A percentile compares a stretch with the other conserved stretches of the same genome.
Evolutionary conservation across 1,284 basidiomycete genomes (phyloP).

Genomic region (Ustilago cynodontis): DNA sequence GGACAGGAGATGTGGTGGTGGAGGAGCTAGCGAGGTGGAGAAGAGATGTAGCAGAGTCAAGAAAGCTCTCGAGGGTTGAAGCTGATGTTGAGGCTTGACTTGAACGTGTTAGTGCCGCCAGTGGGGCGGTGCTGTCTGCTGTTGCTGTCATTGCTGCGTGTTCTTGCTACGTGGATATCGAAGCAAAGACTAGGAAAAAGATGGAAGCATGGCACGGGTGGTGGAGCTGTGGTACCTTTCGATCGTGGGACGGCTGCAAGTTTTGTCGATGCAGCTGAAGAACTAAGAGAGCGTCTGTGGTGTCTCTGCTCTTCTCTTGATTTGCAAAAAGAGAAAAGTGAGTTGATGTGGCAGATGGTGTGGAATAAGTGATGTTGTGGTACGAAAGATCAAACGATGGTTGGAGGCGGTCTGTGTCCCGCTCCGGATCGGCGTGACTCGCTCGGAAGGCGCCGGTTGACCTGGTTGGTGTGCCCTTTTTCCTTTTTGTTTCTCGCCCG

Average conservation of each 20-base stretch:
- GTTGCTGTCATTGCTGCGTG: neutral
- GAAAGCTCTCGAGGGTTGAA: constrained; percentile 46
- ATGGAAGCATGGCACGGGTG: constrained; percentile 23
- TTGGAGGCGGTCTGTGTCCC: neutral
- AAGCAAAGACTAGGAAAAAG: neutral
- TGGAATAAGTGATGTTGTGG: constrained; percentile 12
- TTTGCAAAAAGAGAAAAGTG: neutral
- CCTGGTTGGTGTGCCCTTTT: too few relatives aligned
- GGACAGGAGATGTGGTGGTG: neutral
- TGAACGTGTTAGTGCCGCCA: constrained; percentile 28
- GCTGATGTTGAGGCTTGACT: constrained; percentile 47
- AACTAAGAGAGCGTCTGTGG: neutral
- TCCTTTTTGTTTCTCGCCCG: too few relatives aligned
- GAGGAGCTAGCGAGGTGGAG: constrained; percentile 8
- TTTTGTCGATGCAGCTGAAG: neutral
- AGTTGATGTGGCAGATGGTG: neutral
- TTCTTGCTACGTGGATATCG: neutral
- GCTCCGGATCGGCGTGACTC: too few relatives aligned
- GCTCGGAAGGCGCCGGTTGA: too few relatives aligned
- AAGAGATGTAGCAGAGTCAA: constrained; percentile 24
- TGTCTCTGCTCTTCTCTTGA: neutral
- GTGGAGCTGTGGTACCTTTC: neutral
- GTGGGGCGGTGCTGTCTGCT: constrained; percentile 11
- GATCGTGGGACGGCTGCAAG: neutral
- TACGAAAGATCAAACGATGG: constrained; percentile 4